A percentile compares a stretch with the other conserved stretches of the same genome.
These are phyloP conservation scores for Botryotinia globosa DNA, from an alignment of 2,329 filamentous ascomycete species.

Conservation along the genomic window DNA sequence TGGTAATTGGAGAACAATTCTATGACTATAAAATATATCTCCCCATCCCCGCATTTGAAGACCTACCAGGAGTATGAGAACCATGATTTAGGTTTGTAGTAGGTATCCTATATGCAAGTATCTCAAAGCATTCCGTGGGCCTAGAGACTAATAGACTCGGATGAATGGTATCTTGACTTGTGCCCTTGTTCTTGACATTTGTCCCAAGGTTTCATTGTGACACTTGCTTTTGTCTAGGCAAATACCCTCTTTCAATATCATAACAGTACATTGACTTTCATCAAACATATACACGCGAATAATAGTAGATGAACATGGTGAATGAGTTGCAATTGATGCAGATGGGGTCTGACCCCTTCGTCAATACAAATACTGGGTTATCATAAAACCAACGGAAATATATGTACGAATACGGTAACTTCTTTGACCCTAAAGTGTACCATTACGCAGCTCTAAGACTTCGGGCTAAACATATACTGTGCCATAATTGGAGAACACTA, in stretches of 20 bases:
- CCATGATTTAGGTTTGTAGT: not conserved
- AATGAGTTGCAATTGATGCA: not conserved
- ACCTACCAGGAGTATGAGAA: not conserved
- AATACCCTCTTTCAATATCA: not conserved
- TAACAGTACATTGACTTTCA: not conserved
- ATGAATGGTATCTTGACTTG: not conserved
- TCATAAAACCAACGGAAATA: not conserved
- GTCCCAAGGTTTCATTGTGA: not conserved
- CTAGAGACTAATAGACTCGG: not conserved
- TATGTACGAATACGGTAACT: slow-evolving; percentile 8
- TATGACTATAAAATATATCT: not conserved
- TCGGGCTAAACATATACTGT: slow-evolving; percentile 1
- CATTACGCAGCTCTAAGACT: slow-evolving; percentile 11
- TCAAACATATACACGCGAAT: not conserved
- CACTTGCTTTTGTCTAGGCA: not conserved
- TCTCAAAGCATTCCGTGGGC: slow-evolving; percentile 1
- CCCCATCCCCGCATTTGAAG: not conserved
- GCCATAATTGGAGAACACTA: not conserved
- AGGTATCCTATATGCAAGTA: not conserved
- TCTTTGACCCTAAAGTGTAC: slow-evolving; percentile 2
- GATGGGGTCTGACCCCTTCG: not conserved
- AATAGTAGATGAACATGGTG: not conserved
- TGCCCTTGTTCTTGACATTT: not conserved
- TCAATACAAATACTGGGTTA: not conserved
- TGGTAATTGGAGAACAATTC: not conserved